Base-by-base conservation (phyloP, 352 stramenopile species). In the Phytophthora syringae region DNA sequence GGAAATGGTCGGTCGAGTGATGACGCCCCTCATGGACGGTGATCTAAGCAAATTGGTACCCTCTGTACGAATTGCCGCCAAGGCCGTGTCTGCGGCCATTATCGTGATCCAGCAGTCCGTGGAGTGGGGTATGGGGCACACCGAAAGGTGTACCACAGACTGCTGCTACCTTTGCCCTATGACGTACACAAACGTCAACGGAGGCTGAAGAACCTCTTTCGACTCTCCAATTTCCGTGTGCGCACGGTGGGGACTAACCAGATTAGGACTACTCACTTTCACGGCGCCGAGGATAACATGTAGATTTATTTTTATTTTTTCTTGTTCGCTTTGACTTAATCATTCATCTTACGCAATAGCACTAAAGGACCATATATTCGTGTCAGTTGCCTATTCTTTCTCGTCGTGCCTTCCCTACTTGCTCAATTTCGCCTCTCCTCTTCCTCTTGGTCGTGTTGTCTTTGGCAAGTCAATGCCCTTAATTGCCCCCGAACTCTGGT, bases 121-220 rank as follows among this genome's bases (percentile, higher is more conserved):
- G 2, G 28, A 55, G 30, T 55, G 48, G 30, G 30, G 48, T n/a
- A 43, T 55, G 48, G 12, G 28, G 28, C 27, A 32, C 27, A 32
- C 5, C 9, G 20, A 48, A 48, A 10, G n/a, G 42, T 48, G 0
- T 48, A 48, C 42, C 18, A 48, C 12, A n/a, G 42, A 16, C 21
- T 48, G 1, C 10, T 25, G 21, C 21, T 30, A 10, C 42, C 42
- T 5, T 18, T 48, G 20, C 42, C 42, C 0, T 16, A 12, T 20
- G 42, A 48, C 42, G 15, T 30, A 2, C 0, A 28, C 0, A 48
- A 48, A 16, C 42, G 42, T 9, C 7, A 28, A 16, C 0, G 1
- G 21, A n/a, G 42, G 9, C 21, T 48, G 0, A 7, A 48, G 2
- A 48, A 48, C 21, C 20, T 48, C 9, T 48, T 48, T 7, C 2